phyloP scores from a whole-genome alignment of 768 basidiomycete species.

The Termitomyces titanicus region DNA sequence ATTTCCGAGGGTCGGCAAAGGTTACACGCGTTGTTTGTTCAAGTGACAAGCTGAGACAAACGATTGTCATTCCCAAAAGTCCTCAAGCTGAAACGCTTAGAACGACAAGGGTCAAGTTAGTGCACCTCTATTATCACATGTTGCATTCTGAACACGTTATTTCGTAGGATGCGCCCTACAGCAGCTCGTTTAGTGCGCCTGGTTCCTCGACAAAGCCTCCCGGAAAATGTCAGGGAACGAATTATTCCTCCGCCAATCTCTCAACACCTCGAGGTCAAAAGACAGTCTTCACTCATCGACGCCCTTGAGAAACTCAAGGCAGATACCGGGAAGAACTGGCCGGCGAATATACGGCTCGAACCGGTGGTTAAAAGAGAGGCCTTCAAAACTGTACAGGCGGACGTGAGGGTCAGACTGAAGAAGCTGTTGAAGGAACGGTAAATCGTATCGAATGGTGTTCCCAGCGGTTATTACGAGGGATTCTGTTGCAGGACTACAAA shows the following conservation, averaged over 20 bases:
- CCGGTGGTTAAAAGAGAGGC: slow-evolving; percentile 37
- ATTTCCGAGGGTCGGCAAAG: too few relatives aligned
- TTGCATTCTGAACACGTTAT: background rate
- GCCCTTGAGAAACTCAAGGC: slow-evolving; percentile 31
- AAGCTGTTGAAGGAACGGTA: slow-evolving; percentile 41
- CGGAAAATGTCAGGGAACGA: slow-evolving; percentile 21
- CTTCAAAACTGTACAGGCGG: slow-evolving; percentile 34
- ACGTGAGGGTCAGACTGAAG: slow-evolving; percentile 34
- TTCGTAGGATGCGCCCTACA: slow-evolving; percentile 32
- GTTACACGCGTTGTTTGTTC: slow-evolving; percentile 6
- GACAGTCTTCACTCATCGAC: slow-evolving; percentile 30
- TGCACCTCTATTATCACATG: background rate
- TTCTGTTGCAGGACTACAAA: background rate
- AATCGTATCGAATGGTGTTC: slow-evolving; percentile 1
- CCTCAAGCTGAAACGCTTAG: background rate
- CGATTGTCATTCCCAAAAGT: background rate
- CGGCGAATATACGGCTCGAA: slow-evolving; percentile 43
- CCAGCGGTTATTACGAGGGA: background rate
- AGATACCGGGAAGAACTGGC: slow-evolving; percentile 34
- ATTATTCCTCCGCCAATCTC: slow-evolving; percentile 30
- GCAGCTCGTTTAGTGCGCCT: slow-evolving; percentile 32
- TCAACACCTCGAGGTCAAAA: slow-evolving; percentile 30
- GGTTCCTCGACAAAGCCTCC: slow-evolving; percentile 30
- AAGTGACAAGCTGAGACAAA: slow-evolving; percentile 1
- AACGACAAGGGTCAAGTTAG: background rate